phyloP scores from a whole-genome alignment of 2,329 filamentous ascomycete species.

The Calonectria hongkongensis region DNA sequence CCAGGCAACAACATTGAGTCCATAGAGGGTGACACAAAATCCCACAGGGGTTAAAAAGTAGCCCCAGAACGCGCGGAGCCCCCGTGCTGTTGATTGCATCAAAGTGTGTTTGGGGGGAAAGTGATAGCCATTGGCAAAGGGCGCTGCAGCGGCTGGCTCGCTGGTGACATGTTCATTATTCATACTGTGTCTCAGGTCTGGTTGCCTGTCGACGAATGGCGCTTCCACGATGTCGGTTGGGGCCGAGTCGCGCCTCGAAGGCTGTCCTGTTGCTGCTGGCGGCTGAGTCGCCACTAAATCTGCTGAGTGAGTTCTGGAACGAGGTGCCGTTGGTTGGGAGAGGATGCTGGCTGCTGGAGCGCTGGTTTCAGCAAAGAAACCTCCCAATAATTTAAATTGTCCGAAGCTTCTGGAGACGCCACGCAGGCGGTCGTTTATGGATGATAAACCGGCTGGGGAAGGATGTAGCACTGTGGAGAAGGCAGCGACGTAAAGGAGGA shows the following conservation, averaged over 20 bases:
- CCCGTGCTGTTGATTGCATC: conserved; percentile 75
- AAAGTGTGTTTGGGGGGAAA: conserved; percentile 78
- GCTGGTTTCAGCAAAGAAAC: conserved; percentile 69
- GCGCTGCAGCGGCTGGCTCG: conserved; percentile 58
- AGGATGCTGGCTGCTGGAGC: conserved; percentile 65
- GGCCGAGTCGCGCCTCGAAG: conserved; percentile 49
- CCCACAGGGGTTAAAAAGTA: conserved; percentile 86
- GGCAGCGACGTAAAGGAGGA: conserved; percentile 41
- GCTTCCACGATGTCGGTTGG: conserved; percentile 47
- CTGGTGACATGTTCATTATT: conserved; percentile 36
- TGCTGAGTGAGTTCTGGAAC: conserved; percentile 44
- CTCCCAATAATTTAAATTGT: conserved; percentile 67
- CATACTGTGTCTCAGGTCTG: conserved; percentile 30
- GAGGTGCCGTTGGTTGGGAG: conserved; percentile 49
- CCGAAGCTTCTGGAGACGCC: conserved; percentile 63
- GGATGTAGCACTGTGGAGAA: conserved; percentile 1
- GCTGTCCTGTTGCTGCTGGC: conserved; percentile 49
- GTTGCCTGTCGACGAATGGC: conserved; percentile 30
- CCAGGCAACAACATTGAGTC: conserved; percentile 90
- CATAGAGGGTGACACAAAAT: conserved; percentile 86
- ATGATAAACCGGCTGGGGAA: conserved; percentile 54
- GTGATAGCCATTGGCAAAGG: conserved; percentile 79
- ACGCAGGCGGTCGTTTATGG: conserved; percentile 58
- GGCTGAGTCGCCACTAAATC: conserved; percentile 45
- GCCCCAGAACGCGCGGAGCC: conserved; percentile 78